phyloP scores from a whole-genome alignment of 495 filamentous ascomycete species.

The Echria macrotheca region DNA sequence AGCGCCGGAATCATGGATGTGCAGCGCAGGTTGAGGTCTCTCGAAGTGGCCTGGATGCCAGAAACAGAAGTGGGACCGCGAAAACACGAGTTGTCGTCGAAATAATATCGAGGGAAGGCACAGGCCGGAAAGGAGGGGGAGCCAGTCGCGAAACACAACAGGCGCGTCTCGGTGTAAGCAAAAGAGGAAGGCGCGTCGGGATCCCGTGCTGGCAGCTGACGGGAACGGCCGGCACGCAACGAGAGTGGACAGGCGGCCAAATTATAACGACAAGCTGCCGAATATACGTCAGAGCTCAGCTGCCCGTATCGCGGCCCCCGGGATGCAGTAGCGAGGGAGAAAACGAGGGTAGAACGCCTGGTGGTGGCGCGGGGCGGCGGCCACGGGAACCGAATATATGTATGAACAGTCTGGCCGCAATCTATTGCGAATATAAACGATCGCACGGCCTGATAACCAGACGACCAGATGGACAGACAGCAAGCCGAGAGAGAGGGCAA shows the following conservation, averaged over 20 bases:
- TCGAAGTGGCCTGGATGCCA: not conserved
- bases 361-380: conserved; percentile 1
- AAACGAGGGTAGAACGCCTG: conserved; percentile 1
- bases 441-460: not conserved
- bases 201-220: conserved; percentile 16
- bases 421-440: not conserved
- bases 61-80: not conserved
- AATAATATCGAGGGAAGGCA: not conserved
- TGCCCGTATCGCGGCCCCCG: conserved; percentile 9
- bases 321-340: conserved; percentile 3
- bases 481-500: not conserved
- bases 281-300: conserved; percentile 23
- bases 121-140: not conserved
- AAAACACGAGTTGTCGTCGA: not conserved
- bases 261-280: conserved; percentile 25
- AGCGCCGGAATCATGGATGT: conserved; percentile 1
- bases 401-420: conserved; percentile 2
- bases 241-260: conserved; percentile 17
- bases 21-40: not conserved
- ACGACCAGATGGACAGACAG: conserved; percentile 1
- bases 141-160: conserved; percentile 2
- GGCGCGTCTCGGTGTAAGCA: conserved; percentile 20
- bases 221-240: conserved; percentile 12
- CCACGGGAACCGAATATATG: conserved; percentile 3
- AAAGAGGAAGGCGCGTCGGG: conserved; percentile 20